A percentile compares a stretch with the other conserved stretches of the same genome.
phyloP scores from a whole-genome alignment of 441 rosid genomes.

The Jatropha multifida region DNA sequence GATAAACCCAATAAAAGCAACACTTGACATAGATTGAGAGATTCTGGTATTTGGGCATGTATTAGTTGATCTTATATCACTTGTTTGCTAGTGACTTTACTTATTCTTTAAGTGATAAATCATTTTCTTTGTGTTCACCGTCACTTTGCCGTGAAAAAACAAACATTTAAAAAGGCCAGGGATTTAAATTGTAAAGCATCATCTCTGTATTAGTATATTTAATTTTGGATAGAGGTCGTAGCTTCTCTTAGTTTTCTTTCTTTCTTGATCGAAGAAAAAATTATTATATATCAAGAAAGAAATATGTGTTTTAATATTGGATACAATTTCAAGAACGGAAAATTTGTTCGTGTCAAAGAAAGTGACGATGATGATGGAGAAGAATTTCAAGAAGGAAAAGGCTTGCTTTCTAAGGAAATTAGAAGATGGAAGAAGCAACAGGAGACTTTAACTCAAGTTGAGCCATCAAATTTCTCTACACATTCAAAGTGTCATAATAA shows the following conservation, averaged over 20 bases:
- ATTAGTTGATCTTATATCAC: constrained; percentile 7
- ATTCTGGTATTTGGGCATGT: constrained; percentile 16
- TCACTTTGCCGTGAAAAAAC: background rate
- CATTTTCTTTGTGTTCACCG: constrained; percentile 23
- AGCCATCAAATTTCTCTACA: constrained; percentile 10
- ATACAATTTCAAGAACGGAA: constrained; percentile 26
- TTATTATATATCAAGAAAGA: background rate
- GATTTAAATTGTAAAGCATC: background rate
- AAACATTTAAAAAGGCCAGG: background rate
- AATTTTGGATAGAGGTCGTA: no score
- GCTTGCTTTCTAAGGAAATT: constrained; percentile 36
- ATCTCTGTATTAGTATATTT: background rate
- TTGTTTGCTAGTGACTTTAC: constrained; percentile 29
- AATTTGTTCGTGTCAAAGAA: constrained; percentile 20
- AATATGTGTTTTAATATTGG: constrained; percentile 28
- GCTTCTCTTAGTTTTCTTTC: background rate
- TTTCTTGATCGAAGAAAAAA: background rate
- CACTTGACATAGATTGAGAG: constrained; percentile 1
- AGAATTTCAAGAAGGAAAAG: constrained; percentile 20
- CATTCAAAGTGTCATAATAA: constrained; percentile 11
- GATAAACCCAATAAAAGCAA: background rate
- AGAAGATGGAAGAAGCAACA: constrained; percentile 42
- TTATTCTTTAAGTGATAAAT: constrained; percentile 24
- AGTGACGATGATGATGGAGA: constrained; percentile 11
- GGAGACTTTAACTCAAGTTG: constrained; percentile 23